Conservation (phyloP, 805 yeast genomes). For the Lipomyces yamadae region DNA sequence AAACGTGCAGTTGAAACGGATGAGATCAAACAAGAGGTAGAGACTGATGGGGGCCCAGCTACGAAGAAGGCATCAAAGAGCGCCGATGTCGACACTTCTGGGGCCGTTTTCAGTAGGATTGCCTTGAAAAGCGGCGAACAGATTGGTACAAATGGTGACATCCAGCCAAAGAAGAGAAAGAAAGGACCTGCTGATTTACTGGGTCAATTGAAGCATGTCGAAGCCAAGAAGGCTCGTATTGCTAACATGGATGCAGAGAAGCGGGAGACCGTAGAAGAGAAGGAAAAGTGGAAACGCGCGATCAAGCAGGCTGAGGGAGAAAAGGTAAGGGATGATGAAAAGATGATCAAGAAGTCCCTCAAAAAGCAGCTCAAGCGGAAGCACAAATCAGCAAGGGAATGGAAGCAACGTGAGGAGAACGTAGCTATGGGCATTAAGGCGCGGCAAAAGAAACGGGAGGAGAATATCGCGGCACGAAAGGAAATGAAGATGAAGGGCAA, state of each 20-base stretch:
- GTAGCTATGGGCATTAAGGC: constrained; percentile 77
- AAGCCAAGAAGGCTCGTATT: constrained; percentile 70
- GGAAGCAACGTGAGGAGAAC: constrained; percentile 85
- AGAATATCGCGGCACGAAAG: constrained; percentile 80
- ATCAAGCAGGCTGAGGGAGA: constrained; percentile 85
- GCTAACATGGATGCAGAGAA: constrained; percentile 66
- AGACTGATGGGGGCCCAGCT: constrained; percentile 26
- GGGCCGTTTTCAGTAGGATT: constrained; percentile 77
- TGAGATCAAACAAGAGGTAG: constrained; percentile 47
- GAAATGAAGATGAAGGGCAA: constrained; percentile 78
- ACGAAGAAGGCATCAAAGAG: constrained; percentile 34
- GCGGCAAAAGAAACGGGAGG: constrained; percentile 86
- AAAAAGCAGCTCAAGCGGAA: constrained; percentile 83
- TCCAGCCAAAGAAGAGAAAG: constrained; percentile 59
- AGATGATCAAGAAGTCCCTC: constrained; percentile 79
- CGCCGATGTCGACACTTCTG: constrained; percentile 43
- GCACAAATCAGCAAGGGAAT: constrained; percentile 83
- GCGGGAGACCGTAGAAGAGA: constrained; percentile 61
- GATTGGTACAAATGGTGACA: constrained; percentile 61
- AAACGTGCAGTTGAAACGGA: constrained; percentile 50
- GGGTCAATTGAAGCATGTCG: constrained; percentile 78
- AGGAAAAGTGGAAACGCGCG: constrained; percentile 83
- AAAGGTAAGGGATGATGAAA: constrained; percentile 88
- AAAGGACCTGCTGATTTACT: constrained; percentile 89
- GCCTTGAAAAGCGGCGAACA: constrained; percentile 80